Percentiles rank a stretch among this genome's conserved stretches.
Conservation (phyloP, 768 basidiomycete genomes). For the Lactarius psammicola region DNA sequence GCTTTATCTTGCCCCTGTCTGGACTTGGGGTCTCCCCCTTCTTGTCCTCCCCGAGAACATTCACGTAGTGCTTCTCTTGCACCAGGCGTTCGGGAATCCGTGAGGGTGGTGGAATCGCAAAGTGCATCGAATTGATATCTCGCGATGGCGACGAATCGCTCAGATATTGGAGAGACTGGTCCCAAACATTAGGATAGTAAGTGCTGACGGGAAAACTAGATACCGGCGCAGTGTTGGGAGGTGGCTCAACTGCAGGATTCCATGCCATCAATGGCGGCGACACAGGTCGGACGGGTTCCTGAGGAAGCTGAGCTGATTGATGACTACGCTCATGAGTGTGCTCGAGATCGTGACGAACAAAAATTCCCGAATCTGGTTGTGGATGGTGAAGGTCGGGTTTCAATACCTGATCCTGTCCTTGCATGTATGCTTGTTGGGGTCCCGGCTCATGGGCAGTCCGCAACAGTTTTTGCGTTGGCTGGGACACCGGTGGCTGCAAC, state of each 20-base stretch:
- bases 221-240: conserved; percentile 58
- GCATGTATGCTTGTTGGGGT: conserved; percentile 13
- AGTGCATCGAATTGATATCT: conserved; percentile 44
- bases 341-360: conserved; percentile 29
- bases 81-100: conserved; percentile 65
- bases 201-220: conserved; percentile 69
- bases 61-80: conserved; percentile 72
- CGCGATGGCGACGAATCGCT: conserved; percentile 35
- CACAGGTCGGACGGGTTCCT: conserved; percentile 43
- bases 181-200: conserved; percentile 88
- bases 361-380: conserved; percentile 28
- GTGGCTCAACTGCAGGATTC: conserved; percentile 80
- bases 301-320: conserved; percentile 29
- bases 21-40: conserved; percentile 55
- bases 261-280: conserved; percentile 71
- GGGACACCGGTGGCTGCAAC: not conserved
- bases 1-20: conserved; percentile 67
- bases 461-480: conserved; percentile 3
- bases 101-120: conserved; percentile 57
- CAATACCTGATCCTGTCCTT: conserved; percentile 29
- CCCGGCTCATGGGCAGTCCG: conserved; percentile 14
- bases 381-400: conserved; percentile 31
- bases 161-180: conserved; percentile 50
- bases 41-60: conserved; percentile 46
- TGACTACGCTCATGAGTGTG: conserved; percentile 32